These are phyloP conservation scores for Talaromyces funiculosus DNA, from an alignment of 2,329 filamentous ascomycete genomes.

Conservation along the genomic window DNA sequence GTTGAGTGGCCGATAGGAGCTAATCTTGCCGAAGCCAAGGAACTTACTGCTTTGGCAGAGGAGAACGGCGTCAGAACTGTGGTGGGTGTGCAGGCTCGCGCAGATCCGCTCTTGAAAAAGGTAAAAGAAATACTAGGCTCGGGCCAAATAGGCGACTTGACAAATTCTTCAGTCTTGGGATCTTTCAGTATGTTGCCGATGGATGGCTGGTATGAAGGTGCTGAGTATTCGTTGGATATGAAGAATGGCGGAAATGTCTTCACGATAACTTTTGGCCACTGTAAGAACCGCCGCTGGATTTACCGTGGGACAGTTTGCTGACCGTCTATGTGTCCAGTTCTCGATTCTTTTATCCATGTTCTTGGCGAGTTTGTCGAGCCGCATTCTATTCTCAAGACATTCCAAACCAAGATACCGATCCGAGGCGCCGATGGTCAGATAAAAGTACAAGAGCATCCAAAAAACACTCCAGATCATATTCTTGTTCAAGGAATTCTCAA, in stretches of 20 bases:
- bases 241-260: constrained; percentile 1
- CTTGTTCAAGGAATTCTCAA: constrained; percentile 1
- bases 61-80: constrained; percentile 1
- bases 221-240: constrained; percentile 8
- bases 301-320: background rate
- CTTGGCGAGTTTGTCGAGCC: constrained; percentile 5
- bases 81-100: constrained; percentile 6
- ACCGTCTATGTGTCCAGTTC: background rate
- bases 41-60: background rate
- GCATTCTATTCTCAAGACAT: constrained; percentile 6
- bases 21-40: background rate
- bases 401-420: background rate
- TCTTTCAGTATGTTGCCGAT: background rate
- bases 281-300: no score
- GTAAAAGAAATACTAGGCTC: background rate
- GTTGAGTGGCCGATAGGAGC: constrained; percentile 9
- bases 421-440: background rate
- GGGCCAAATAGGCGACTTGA: background rate
- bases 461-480: constrained; percentile 7
- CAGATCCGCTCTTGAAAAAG: constrained; percentile 5
- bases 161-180: constrained; percentile 1
- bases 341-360: constrained; percentile 7
- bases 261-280: constrained; percentile 10
- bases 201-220: constrained; percentile 2
- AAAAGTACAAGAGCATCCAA: background rate